Evolutionary conservation across 148 eudicot genomes (phyloP).

Genomic region (Chenopodium album): DNA sequence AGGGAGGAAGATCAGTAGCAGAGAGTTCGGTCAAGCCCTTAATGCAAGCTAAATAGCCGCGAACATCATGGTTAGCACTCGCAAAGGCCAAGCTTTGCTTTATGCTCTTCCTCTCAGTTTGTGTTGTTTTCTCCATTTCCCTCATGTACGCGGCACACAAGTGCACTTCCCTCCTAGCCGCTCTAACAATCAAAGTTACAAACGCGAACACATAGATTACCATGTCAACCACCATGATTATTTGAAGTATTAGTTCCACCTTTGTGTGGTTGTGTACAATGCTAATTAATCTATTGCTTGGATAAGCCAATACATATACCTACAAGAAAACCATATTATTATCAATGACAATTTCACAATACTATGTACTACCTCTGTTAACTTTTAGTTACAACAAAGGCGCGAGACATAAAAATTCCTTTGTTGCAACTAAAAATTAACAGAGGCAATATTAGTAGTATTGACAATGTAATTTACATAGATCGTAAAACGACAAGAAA

Average conservation of each 20-base stretch:
- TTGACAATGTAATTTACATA: too few species aligned
- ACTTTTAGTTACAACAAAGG: too few species aligned
- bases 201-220: constrained; percentile 28
- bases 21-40: constrained; percentile 48
- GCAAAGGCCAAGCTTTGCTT: constrained; percentile 65
- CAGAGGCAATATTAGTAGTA: too few species aligned
- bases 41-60: constrained; percentile 62
- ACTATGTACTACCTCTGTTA: too few species aligned
- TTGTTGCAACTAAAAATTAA: too few species aligned
- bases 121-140: constrained; percentile 63
- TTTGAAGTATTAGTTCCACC: constrained; percentile 30
- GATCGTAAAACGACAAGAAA: not conserved
- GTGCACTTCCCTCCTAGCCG: constrained; percentile 40
- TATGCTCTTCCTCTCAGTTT: constrained; percentile 64
- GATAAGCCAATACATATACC: constrained; percentile 50
- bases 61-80: constrained; percentile 72
- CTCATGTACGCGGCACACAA: constrained; percentile 51
- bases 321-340: constrained; percentile 21
- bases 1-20: constrained; percentile 29
- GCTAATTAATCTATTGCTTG: constrained; percentile 23
- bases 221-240: constrained; percentile 28
- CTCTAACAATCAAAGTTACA: constrained; percentile 29
- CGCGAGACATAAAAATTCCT: too few species aligned
- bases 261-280: constrained; percentile 29
- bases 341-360: too few species aligned